Evolutionary conservation across 257 asterid species (phyloP).

Genomic region (Solanum gandarillasii): DNA sequence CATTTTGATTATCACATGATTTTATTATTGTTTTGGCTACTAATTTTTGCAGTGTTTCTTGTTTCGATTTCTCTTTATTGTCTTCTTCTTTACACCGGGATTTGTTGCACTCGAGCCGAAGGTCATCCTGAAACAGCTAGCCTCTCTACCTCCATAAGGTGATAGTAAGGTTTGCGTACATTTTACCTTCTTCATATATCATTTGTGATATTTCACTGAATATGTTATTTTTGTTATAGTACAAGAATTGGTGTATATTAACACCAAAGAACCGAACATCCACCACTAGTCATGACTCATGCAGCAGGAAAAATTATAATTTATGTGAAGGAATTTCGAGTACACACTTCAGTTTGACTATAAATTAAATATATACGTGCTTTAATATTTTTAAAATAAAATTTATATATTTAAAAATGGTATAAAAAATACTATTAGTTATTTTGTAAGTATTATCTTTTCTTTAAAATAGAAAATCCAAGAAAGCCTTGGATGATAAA

Average conservation of each 20-base stretch:
- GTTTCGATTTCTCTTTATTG: too few species aligned
- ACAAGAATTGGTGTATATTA: too few species aligned
- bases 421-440: background rate
- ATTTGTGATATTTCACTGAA: background rate
- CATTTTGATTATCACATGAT: background rate
- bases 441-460: background rate
- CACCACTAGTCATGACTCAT: background rate
- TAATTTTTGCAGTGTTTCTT: too few species aligned
- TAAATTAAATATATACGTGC: background rate
- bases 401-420: background rate
- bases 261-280: too few species aligned
- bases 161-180: too few species aligned
- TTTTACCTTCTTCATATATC: background rate
- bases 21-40: background rate
- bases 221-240: background rate
- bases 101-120: background rate
- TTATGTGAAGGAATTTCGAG: background rate
- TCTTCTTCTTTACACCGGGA: background rate
- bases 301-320: background rate
- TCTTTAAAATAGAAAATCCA: background rate
- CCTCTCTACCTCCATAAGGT: background rate
- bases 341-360: background rate
- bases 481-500: background rate
- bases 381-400: background rate
- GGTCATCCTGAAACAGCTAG: too few species aligned